phyloP scores from a whole-genome alignment of 345 rosid genomes.

The Acer yangbiense region DNA sequence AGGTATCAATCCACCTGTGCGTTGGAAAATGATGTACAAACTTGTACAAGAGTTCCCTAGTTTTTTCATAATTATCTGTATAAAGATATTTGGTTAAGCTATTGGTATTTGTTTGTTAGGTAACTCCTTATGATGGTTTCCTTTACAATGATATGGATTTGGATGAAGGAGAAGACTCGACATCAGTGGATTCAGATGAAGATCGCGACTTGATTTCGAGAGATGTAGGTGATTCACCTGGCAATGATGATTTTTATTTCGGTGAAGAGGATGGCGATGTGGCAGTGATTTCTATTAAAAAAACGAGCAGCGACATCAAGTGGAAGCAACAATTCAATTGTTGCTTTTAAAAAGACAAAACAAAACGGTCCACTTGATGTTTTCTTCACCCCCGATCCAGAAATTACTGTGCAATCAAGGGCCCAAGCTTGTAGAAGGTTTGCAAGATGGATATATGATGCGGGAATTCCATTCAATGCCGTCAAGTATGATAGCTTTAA shows the following conservation, averaged over 20 bases:
- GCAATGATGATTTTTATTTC: too few species aligned
- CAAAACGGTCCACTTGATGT: too few species aligned
- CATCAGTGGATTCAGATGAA: neutral
- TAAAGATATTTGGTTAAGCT: neutral
- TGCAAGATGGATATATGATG: neutral
- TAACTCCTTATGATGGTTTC: constrained; percentile 7
- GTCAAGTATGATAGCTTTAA: neutral
- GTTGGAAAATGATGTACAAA: neutral
- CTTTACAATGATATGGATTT: neutral
- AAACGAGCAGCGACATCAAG: too few species aligned
- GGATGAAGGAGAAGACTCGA: constrained; percentile 2
- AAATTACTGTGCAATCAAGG: too few species aligned
- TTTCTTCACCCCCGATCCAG: too few species aligned
- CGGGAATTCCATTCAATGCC: neutral
- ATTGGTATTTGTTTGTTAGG: neutral
- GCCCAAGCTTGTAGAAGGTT: too few species aligned
- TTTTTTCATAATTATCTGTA: neutral
- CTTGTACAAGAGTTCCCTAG: neutral
- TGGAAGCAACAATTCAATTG: too few species aligned
- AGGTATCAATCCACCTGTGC: neutral
- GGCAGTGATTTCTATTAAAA: too few species aligned
- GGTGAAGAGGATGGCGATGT: too few species aligned
- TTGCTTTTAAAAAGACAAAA: too few species aligned
- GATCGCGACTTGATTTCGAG: neutral
- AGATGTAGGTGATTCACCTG: neutral